Base-by-base conservation (phyloP, 768 basidiomycete genomes). In the Tylopilus vinaceipallidus region DNA sequence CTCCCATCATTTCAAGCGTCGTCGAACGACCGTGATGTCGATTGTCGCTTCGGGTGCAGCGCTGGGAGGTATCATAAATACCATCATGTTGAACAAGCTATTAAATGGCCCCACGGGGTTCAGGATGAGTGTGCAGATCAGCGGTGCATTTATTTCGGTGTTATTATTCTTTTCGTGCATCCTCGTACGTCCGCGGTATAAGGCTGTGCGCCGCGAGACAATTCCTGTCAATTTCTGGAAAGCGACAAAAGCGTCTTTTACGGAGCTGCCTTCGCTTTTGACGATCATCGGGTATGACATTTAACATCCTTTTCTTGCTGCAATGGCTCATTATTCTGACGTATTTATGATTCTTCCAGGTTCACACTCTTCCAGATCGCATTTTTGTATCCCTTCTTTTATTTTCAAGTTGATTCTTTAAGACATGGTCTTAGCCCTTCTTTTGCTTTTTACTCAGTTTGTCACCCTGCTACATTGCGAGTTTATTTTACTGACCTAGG, bases 41-140 rank as follows among this genome's bases (percentile, higher is more conserved):
- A 57, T 80, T 35, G 70, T 69, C 5, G 27, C 75, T 22, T 76
- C 78, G 23, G 76, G 76, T 20, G 71, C 75, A 26, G 74, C 78
- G 2, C 59, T 82, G 3, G 83, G 85, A 7, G 80, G 78, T 6
- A 66, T 80, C 17, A 54, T 78, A 12, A 76, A 83, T 47, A 80
- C 82, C 1, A 80, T 84, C 55, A 76, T 84, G 71, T n/a, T n/a
- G n/a, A n/a, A n/a, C n/a, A n/a, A n/a, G n/a, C n/a, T n/a, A n/a
- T n/a, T n/a, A n/a, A 75, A 74, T 45, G 73, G 75, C 3, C 55
- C 66, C 6, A 61, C 75, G 4, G 81, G 84, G 7, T 75, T 81
- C 56, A 65, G 56, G 13, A 67, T 50, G 33, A 70, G 72, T 22
- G 70, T 73, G 0, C 69, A 67, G 3, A 69, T 68, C 14, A 75